A percentile compares a stretch with the other conserved stretches of the same genome.
Conservation (phyloP, 1,284 basidiomycete species). For the Chalciporus sp. region DNA sequence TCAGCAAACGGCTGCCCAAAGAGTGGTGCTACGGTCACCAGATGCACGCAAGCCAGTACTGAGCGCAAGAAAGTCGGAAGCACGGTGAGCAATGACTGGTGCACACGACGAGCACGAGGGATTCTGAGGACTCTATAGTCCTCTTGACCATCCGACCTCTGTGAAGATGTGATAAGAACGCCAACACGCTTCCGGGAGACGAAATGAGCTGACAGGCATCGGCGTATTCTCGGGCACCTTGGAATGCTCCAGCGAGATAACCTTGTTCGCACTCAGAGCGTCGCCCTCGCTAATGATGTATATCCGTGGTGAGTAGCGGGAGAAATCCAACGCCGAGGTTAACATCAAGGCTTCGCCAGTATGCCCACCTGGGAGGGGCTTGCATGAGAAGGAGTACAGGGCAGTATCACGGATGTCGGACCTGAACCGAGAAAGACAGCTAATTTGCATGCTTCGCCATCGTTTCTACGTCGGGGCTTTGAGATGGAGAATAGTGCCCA, state of each 20-base stretch:
- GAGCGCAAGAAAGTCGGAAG: constrained; percentile 66
- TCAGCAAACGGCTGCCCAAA: constrained; percentile 60
- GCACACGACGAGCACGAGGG: constrained; percentile 85
- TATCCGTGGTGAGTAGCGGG: constrained; percentile 73
- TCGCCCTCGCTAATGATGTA: constrained; percentile 90
- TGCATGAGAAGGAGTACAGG: constrained; percentile 4
- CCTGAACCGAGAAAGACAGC: constrained; percentile 66
- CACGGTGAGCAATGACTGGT: constrained; percentile 74
- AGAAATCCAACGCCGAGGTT: constrained; percentile 75
- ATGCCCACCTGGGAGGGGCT: constrained; percentile 76
- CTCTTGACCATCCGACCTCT: constrained; percentile 16
- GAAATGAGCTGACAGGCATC: constrained; percentile 19
- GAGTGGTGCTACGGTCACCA: constrained; percentile 55
- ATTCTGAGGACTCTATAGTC: constrained; percentile 62
- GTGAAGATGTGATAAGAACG: constrained; percentile 12
- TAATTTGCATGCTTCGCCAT: constrained; percentile 39
- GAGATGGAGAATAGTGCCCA: constrained; percentile 21
- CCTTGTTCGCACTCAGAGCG: constrained; percentile 75
- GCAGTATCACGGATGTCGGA: constrained; percentile 19
- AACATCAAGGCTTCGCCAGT: constrained; percentile 87
- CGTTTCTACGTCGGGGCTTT: constrained; percentile 15
- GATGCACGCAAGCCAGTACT: constrained; percentile 56
- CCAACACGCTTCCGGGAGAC: background rate
- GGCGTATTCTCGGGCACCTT: constrained; percentile 28
- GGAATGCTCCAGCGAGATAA: constrained; percentile 59